A percentile compares a stretch with the other conserved stretches of the same genome.
These are phyloP conservation scores for Lodderomyces orthopsilosis DNA, from an alignment of 1,139 yeast species.

Conservation along the genomic window DNA sequence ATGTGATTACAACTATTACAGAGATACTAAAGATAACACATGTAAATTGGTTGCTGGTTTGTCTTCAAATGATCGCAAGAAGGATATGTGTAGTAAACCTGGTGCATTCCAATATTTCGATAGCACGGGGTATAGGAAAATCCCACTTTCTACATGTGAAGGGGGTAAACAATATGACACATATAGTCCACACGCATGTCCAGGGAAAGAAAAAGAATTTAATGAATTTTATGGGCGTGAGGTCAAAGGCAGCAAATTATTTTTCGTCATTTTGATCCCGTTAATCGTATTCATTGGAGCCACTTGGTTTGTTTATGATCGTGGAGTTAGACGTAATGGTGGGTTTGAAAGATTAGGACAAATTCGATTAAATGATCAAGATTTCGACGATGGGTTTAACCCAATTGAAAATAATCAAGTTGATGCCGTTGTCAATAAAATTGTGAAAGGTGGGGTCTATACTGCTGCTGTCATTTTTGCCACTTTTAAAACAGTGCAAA, in stretches of 20 bases:
- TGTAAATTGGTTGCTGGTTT: conserved; percentile 79
- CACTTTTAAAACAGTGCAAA: conserved; percentile 34
- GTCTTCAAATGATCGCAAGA: conserved; percentile 59
- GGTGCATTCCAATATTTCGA: conserved; percentile 55
- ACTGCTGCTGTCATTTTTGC: conserved; percentile 46
- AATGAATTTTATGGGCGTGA: conserved; percentile 56
- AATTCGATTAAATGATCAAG: conserved; percentile 76
- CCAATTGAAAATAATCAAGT: conserved; percentile 66
- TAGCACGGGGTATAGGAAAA: conserved; percentile 47
- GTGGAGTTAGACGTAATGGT: conserved; percentile 77
- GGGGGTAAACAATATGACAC: conserved; percentile 57
- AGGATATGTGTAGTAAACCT: conserved; percentile 56
- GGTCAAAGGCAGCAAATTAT: conserved; percentile 51
- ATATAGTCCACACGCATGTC: conserved; percentile 72
- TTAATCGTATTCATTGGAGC: conserved; percentile 53
- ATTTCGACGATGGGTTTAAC: conserved; percentile 59
- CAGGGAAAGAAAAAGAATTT: conserved; percentile 77
- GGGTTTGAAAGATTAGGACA: conserved; percentile 83
- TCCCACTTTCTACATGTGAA: conserved; percentile 44
- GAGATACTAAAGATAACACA: conserved; percentile 67
- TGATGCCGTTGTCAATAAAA: conserved; percentile 59
- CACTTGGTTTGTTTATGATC: conserved; percentile 74
- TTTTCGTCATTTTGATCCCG: conserved; percentile 57
- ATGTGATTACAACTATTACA: conserved; percentile 83
- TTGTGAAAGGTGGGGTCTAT: conserved; percentile 62